Evolutionary conservation across 306 rosid genomes (phyloP), one percentile per base, ranked within the genome.

Genomic region (Carpinus viminea): DNA sequence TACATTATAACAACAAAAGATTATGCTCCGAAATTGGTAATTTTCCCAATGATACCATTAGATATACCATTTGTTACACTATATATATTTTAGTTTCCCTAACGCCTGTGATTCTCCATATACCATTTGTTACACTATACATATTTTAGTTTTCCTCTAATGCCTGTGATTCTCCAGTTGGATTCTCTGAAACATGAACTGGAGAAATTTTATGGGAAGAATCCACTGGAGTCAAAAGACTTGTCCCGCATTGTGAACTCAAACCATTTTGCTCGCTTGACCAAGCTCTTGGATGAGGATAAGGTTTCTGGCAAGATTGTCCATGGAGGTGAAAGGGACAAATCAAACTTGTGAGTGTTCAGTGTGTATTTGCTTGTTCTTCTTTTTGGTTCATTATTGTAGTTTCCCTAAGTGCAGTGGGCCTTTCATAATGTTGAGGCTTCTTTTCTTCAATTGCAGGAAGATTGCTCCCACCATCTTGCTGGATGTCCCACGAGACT

Each of bases 391-490:
- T 53, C 65, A 70, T 78, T 72, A 6, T 51, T 76, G 26, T 70
- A 50, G 59, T 74, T 79, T 72, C 28, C 55, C 68, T 72, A 81
- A 72, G 65, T 57, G 28, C 45, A n/a, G 61, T 51, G 43, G 69
- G 73, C 81, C 16, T 71, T 41, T 78, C 78, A 72, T 71, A 8
- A 48, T 55, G 59, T 50, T 66, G 46, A 78, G 74, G 75, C 56
- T 72, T 60, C 50, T 64, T 78, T 61, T 66, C 28, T 75, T 69
- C 79, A 47, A 86, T 26, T 48, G 47, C 87, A 96, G 99, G 91
- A 86, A 83, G 87, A 91, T 96, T 82, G 85, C 93, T 80, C 99
- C 99, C 50, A 96, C 99, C 77, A 20, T 96, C 87, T 90, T 96
- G 77, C 83, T 96, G 60, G 97, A 96, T 75, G 96, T 89, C 31